Conservation (phyloP, 495 filamentous ascomycete genomes). For the Hypomontagnella submonticulosa region DNA sequence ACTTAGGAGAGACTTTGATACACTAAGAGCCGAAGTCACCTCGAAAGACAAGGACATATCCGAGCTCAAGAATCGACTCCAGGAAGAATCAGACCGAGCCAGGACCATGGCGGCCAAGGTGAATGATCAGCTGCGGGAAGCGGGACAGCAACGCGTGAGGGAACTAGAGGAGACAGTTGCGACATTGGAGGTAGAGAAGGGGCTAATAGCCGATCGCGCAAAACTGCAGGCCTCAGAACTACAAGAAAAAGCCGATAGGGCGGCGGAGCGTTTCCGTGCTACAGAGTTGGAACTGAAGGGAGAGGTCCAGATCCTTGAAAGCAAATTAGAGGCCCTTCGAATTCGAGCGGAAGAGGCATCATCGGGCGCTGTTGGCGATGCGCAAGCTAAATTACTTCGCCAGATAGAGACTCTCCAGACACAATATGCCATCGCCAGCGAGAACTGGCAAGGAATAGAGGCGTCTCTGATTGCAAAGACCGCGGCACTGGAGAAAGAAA, state of each 20-base stretch:
- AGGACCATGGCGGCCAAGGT: constrained; percentile 73
- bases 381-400: constrained; percentile 88
- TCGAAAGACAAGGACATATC: constrained; percentile 71
- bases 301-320: constrained; percentile 86
- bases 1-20: constrained; percentile 76
- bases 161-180: constrained; percentile 81
- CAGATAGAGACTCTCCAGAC: constrained; percentile 97
- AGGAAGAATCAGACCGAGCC: constrained; percentile 72
- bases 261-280: constrained; percentile 74
- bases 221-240: constrained; percentile 75
- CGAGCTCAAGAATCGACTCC: constrained; percentile 76
- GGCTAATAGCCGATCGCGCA: constrained; percentile 73
- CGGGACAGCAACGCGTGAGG: constrained; percentile 70
- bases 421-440: constrained; percentile 92
- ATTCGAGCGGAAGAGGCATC: constrained; percentile 89
- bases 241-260: constrained; percentile 76
- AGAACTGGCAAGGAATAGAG: constrained; percentile 98
- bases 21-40: constrained; percentile 71
- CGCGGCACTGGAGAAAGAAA: constrained; percentile 82
- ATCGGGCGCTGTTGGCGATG: constrained; percentile 81
- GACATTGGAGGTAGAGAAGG: constrained; percentile 78
- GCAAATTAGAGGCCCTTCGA: constrained; percentile 88
- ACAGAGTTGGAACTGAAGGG: constrained; percentile 82
- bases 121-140: constrained; percentile 72
- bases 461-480: constrained; percentile 79